phyloP scores from a whole-genome alignment of 1,139 yeast species.

The Protomyces pachydermus region DNA sequence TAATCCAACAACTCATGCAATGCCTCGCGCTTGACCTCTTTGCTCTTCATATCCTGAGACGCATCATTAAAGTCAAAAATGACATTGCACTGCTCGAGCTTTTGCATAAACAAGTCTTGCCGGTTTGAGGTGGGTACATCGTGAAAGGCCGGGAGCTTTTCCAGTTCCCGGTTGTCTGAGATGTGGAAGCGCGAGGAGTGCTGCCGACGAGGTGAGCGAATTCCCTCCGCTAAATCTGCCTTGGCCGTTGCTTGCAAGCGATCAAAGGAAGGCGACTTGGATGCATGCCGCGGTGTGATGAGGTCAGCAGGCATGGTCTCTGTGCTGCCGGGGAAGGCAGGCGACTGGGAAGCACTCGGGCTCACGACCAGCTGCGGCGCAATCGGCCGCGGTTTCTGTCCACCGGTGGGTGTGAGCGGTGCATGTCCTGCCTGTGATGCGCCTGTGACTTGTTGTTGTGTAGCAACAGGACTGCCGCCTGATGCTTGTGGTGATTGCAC shows the following conservation, averaged over 20 bases:
- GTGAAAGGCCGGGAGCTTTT: conserved; percentile 79
- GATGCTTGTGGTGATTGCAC: neutral
- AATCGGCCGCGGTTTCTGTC: conserved; percentile 9
- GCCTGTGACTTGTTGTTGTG: neutral
- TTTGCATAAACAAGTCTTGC: conserved; percentile 72
- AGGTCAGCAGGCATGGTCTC: conserved; percentile 43
- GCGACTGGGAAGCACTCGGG: conserved; percentile 25
- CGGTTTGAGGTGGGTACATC: conserved; percentile 87
- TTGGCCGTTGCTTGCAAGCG: conserved; percentile 36
- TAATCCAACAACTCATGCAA: conserved; percentile 85
- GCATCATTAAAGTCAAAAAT: conserved; percentile 94
- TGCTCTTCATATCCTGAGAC: conserved; percentile 83
- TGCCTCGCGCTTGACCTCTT: conserved; percentile 81
- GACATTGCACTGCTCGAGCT: conserved; percentile 89
- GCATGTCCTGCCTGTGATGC: neutral
- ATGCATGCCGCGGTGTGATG: conserved; percentile 35
- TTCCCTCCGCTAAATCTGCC: conserved; percentile 48
- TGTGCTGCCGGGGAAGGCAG: conserved; percentile 41
- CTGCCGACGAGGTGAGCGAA: conserved; percentile 81
- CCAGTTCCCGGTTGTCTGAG: conserved; percentile 63
- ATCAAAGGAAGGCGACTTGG: conserved; percentile 37
- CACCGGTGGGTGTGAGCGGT: conserved; percentile 15
- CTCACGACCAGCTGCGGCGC: conserved; percentile 26
- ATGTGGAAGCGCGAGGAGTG: conserved; percentile 89
- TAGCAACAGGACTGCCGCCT: neutral